Evolutionary conservation across 2,329 filamentous ascomycete species (phyloP).

Genomic region (Tolypocladium inflatum): DNA sequence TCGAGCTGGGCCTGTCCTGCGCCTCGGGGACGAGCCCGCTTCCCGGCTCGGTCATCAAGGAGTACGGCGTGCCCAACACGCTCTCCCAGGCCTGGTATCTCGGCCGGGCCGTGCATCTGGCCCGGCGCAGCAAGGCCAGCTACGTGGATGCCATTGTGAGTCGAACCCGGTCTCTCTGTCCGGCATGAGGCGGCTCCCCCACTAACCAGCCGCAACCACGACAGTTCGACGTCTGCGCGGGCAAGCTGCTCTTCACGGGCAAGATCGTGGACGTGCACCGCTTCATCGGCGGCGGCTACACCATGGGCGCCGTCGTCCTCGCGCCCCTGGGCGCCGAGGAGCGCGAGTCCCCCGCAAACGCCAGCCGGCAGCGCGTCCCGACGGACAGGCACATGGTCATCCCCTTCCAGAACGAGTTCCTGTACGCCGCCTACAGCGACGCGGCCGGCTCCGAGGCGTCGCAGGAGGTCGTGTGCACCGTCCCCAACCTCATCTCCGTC

Average conservation of each 20-base stretch:
- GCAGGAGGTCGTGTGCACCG: conserved; percentile 22
- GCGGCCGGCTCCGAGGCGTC: conserved; percentile 17
- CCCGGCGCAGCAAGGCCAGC: conserved; percentile 16
- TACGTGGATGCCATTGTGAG: conserved; percentile 18
- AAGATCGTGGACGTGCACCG: conserved; percentile 31
- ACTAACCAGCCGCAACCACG: not conserved
- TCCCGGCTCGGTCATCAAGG: conserved; percentile 20
- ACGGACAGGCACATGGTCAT: conserved; percentile 24
- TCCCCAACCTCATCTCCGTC: conserved; percentile 26
- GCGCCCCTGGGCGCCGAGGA: conserved; percentile 21
- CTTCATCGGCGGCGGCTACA: conserved; percentile 28
- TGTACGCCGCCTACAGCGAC: conserved; percentile 26
- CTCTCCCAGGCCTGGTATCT: conserved; percentile 24
- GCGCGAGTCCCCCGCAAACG: conserved; percentile 10
- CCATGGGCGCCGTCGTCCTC: conserved; percentile 27
- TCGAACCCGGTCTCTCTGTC: not conserved
- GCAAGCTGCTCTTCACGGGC: conserved; percentile 26
- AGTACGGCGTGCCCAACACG: conserved; percentile 21
- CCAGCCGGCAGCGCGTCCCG: conserved; percentile 5
- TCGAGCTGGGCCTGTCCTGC: conserved; percentile 28
- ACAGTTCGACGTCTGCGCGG: conserved; percentile 21
- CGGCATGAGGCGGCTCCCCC: no score
- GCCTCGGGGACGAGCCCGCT: conserved; percentile 24
- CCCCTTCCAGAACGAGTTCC: conserved; percentile 32
- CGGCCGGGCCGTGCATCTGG: conserved; percentile 19